Evolutionary conservation across 2,329 filamentous ascomycete genomes (phyloP).

Genomic region (Penicillium griseofulvum): DNA sequence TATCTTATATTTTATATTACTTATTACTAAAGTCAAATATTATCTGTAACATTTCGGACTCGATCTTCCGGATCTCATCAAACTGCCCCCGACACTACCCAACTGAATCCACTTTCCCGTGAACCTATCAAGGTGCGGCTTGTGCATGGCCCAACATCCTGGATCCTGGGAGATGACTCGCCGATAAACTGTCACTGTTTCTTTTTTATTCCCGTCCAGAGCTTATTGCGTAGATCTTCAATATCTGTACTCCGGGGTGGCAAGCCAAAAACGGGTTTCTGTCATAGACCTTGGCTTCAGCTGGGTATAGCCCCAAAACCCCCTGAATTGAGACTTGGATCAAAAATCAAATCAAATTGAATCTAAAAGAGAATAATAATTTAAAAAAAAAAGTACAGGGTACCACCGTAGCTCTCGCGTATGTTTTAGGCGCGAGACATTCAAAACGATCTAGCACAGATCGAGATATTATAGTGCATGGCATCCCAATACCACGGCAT

Average conservation of each 20-base stretch:
- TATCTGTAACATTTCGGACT: slow-evolving; percentile 8
- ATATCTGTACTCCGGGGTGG: slow-evolving; percentile 11
- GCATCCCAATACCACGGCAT: slow-evolving; percentile 4
- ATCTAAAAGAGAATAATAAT: neutral
- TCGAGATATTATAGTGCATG: slow-evolving; percentile 9
- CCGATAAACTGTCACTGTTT: slow-evolving; percentile 12
- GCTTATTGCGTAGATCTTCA: slow-evolving; percentile 8
- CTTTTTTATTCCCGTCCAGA: neutral
- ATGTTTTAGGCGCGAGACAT: neutral
- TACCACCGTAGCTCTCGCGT: neutral
- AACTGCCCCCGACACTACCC: slow-evolving; percentile 23
- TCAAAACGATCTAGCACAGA: slow-evolving; percentile 14
- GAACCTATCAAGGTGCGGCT: slow-evolving; percentile 23
- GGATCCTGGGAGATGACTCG: slow-evolving; percentile 25
- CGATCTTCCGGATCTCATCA: slow-evolving; percentile 24
- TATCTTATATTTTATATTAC: neutral
- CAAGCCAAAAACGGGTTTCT: neutral
- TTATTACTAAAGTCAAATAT: neutral
- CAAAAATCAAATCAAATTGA: slow-evolving; percentile 3
- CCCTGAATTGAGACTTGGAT: slow-evolving; percentile 25
- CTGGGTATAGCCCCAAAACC: neutral
- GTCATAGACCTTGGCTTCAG: slow-evolving; percentile 7
- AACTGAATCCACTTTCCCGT: slow-evolving; percentile 5
- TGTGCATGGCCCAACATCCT: slow-evolving; percentile 24
- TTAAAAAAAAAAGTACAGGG: too few relatives aligned